phyloP scores from a whole-genome alignment of 2,329 filamentous ascomycete species.

The Fusarium nelsonii region DNA sequence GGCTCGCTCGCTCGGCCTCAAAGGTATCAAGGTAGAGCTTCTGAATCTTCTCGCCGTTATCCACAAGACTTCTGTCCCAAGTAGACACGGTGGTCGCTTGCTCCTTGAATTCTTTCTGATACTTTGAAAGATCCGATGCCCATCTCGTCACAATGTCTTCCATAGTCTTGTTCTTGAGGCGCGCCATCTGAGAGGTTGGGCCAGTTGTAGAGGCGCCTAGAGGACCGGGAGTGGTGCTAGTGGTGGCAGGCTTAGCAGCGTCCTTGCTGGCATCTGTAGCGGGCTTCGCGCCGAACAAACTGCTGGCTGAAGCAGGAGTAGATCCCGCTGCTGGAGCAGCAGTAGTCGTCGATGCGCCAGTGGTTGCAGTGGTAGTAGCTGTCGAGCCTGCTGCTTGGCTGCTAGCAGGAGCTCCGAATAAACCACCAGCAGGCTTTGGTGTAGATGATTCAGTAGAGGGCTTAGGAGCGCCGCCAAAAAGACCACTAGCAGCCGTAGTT shows the following conservation, averaged over 20 bases:
- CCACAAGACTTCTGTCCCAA: slow-evolving; percentile 93
- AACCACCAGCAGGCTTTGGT: slow-evolving; percentile 43
- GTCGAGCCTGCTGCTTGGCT: slow-evolving; percentile 40
- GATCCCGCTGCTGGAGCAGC: slow-evolving; percentile 48
- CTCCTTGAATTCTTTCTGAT: slow-evolving; percentile 95
- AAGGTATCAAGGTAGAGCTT: slow-evolving; percentile 92
- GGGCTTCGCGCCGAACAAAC: slow-evolving; percentile 53
- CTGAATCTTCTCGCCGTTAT: slow-evolving; percentile 95
- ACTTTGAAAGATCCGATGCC: slow-evolving; percentile 94
- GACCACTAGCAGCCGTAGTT: slow-evolving; percentile 42
- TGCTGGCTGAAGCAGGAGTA: slow-evolving; percentile 50
- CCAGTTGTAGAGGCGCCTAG: slow-evolving; percentile 83
- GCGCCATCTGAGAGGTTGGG: slow-evolving; percentile 85
- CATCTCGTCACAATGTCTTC: slow-evolving; percentile 98
- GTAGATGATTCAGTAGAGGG: slow-evolving; percentile 38
- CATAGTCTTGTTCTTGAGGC: slow-evolving; percentile 98
- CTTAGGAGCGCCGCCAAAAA: slow-evolving; percentile 45
- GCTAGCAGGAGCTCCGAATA: slow-evolving; percentile 46
- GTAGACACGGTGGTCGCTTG: slow-evolving; percentile 87
- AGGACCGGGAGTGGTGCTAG: slow-evolving; percentile 52
- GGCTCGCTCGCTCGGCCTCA: slow-evolving; percentile 91
- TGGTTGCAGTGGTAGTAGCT: slow-evolving; percentile 47
- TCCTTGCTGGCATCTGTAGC: slow-evolving; percentile 49
- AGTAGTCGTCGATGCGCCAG: slow-evolving; percentile 39
- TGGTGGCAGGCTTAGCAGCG: slow-evolving; percentile 48